Percentiles rank a stretch among this genome's conserved stretches.
Conservation (phyloP, 352 stramenopile species). For the Halophytophthora batemanensis region DNA sequence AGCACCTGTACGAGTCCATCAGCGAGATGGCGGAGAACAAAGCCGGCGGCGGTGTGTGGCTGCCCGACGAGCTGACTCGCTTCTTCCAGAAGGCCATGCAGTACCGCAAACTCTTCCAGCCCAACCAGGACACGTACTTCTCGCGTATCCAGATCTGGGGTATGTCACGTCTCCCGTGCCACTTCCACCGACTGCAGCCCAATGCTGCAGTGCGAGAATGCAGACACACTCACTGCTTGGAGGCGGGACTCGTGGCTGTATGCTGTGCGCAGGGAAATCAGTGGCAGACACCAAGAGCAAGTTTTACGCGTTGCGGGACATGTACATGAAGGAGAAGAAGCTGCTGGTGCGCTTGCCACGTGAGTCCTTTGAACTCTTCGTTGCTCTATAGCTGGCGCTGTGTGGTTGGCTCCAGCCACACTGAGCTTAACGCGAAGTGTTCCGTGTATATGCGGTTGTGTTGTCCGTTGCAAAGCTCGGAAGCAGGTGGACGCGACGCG, state of each 20-base stretch:
- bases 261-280: conserved; percentile 39
- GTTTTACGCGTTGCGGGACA: conserved; percentile 67
- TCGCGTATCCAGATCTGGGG: conserved; percentile 63
- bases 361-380: conserved; percentile 6
- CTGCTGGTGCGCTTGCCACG: conserved; percentile 4
- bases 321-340: conserved; percentile 53
- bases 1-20: conserved; percentile 75
- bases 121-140: conserved; percentile 56
- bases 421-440: neutral
- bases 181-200: too few relatives aligned
- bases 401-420: neutral
- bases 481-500: conserved; percentile 25
- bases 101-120: conserved; percentile 44
- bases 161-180: too few relatives aligned
- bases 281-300: conserved; percentile 60
- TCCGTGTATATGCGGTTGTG: conserved; percentile 4
- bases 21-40: conserved; percentile 53
- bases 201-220: neutral
- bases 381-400: neutral
- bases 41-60: conserved; percentile 49
- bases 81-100: conserved; percentile 59
- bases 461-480: conserved; percentile 10
- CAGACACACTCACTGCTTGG: neutral
- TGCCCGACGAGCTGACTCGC: conserved; percentile 60
- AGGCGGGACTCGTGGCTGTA: neutral